A percentile compares a stretch with the other conserved stretches of the same genome.
Conservation (phyloP, 2,329 filamentous ascomycete species). For the Fusarium globosum region DNA sequence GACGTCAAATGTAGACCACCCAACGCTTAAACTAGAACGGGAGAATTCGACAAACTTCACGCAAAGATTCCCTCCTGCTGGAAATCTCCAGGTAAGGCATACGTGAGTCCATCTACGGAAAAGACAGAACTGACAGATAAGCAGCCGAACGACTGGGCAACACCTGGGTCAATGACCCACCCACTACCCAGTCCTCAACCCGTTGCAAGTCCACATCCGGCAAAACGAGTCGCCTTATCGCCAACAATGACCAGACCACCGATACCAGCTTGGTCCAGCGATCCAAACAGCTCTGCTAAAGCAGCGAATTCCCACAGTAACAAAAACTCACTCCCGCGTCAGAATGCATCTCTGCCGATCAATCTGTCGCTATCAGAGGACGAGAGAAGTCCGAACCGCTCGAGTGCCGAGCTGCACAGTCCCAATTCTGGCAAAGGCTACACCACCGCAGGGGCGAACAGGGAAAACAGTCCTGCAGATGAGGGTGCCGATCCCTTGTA, state of each 20-base stretch:
- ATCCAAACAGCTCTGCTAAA: constrained; percentile 45
- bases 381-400: constrained; percentile 66
- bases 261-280: constrained; percentile 62
- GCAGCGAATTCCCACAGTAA: constrained; percentile 29
- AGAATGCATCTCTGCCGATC: constrained; percentile 54
- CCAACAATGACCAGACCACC: constrained; percentile 64
- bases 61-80: constrained; percentile 49
- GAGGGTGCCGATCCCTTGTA: constrained; percentile 86
- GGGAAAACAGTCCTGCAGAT: constrained; percentile 73
- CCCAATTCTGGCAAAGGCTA: constrained; percentile 59
- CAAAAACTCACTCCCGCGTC: constrained; percentile 41
- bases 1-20: constrained; percentile 47
- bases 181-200: constrained; percentile 47
- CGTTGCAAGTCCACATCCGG: constrained; percentile 57
- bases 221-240: constrained; percentile 65
- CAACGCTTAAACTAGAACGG: constrained; percentile 49
- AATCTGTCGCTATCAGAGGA: constrained; percentile 70
- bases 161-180: constrained; percentile 51
- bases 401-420: constrained; percentile 62
- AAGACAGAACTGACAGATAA: constrained; percentile 36
- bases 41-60: constrained; percentile 46
- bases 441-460: constrained; percentile 49
- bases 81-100: constrained; percentile 50
- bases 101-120: not conserved
- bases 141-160: constrained; percentile 59